Percentiles rank a stretch among this genome's conserved stretches.
Conservation (phyloP, 2,329 filamentous ascomycete genomes). For the Trichophaea hybrida region DNA sequence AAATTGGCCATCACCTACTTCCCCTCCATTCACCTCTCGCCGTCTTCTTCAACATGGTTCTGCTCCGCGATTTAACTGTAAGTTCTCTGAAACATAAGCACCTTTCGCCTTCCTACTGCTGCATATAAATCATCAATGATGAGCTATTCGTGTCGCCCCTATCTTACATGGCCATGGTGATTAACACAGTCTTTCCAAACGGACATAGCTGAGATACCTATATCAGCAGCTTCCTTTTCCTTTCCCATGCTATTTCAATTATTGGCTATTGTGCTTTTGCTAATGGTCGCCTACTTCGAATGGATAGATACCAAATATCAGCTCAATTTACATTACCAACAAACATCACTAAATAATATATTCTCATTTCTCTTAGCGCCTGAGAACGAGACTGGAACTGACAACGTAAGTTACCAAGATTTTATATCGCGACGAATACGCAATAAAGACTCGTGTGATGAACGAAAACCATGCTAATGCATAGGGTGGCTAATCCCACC, state of each 20-base stretch:
- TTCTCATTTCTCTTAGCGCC: not conserved
- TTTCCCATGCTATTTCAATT: not conserved
- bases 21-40: constrained; percentile 11
- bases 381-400: not conserved
- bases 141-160: constrained; percentile 45
- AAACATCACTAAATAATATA: no score
- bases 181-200: constrained; percentile 47
- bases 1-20: constrained; percentile 1
- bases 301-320: no score
- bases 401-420: not conserved
- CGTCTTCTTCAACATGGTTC: not conserved
- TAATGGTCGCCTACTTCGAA: not conserved
- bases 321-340: no score
- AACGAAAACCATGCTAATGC: constrained; percentile 65
- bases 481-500: constrained; percentile 38
- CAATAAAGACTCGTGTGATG: constrained; percentile 43
- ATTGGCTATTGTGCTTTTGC: not conserved
- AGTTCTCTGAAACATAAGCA: no score
- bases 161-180: constrained; percentile 43
- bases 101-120: no score
- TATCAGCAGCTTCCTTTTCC: not conserved
- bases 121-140: constrained; percentile 33
- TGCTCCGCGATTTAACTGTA: no score
- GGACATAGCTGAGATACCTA: constrained; percentile 31
- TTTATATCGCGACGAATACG: not conserved